These are phyloP conservation scores for Lantana camara DNA, from an alignment of 257 asterid genomes.

Conservation along the genomic window DNA sequence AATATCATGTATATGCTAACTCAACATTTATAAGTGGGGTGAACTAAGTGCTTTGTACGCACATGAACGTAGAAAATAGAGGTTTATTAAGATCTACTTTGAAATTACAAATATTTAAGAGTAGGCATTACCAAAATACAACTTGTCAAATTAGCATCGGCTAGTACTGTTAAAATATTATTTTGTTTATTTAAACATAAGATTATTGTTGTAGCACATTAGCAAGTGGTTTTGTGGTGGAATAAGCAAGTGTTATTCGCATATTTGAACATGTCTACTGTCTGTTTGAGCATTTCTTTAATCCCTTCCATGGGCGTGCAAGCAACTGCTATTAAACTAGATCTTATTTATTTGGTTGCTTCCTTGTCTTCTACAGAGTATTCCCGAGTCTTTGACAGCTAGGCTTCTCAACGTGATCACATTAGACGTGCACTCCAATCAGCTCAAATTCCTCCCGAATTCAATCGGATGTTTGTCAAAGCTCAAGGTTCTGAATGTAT, in stretches of 20 bases:
- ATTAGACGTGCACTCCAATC: slow-evolving; percentile 80
- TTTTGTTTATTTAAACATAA: too few relatives aligned
- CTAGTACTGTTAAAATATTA: too few relatives aligned
- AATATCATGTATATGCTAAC: too few relatives aligned
- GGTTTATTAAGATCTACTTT: too few relatives aligned
- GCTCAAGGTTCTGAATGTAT: slow-evolving; percentile 73
- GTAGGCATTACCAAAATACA: too few relatives aligned
- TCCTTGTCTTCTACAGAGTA: slow-evolving; percentile 61
- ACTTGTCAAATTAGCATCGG: too few relatives aligned
- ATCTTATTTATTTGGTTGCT: too few relatives aligned
- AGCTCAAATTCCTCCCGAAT: slow-evolving; percentile 75
- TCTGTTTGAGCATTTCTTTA: neutral
- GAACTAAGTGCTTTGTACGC: too few relatives aligned
- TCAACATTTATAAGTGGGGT: too few relatives aligned
- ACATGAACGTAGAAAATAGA: too few relatives aligned
- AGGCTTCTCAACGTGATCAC: slow-evolving; percentile 66
- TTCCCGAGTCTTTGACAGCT: slow-evolving; percentile 86
- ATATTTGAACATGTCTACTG: neutral
- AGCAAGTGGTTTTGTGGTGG: neutral
- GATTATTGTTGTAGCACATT: neutral
- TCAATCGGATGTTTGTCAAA: slow-evolving; percentile 87
- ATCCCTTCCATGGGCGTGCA: neutral
- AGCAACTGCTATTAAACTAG: neutral
- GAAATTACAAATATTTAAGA: too few relatives aligned
- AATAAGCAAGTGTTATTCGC: neutral